A percentile compares a stretch with the other conserved stretches of the same genome.
Conservation (phyloP, 2,329 filamentous ascomycete genomes). For the Fonsecaea pedrosoi region DNA sequence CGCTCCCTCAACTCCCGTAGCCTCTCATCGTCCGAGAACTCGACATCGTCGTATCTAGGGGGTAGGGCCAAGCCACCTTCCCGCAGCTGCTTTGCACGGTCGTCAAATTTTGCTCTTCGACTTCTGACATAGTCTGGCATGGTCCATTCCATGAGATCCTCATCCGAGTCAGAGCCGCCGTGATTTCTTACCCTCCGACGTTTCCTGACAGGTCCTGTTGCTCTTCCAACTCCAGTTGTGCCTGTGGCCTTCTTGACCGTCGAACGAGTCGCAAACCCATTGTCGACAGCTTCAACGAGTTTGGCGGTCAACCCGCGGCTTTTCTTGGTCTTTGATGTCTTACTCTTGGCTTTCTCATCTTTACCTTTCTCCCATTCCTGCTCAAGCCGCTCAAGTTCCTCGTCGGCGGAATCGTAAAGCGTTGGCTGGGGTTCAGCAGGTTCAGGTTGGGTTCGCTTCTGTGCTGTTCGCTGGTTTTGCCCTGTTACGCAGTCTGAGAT, state of each 20-base stretch:
- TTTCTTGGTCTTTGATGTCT: conserved; percentile 57
- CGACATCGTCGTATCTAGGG: conserved; percentile 75
- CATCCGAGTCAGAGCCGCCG: conserved; percentile 58
- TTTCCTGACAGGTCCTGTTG: conserved; percentile 39
- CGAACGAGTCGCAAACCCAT: conserved; percentile 48
- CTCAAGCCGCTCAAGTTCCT: conserved; percentile 24
- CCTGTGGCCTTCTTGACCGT: conserved; percentile 45
- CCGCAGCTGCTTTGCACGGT: conserved; percentile 63
- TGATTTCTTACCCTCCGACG: conserved; percentile 49
- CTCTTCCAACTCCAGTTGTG: conserved; percentile 42
- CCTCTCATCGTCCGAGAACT: conserved; percentile 74
- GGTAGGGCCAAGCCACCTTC: conserved; percentile 76
- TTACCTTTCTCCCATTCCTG: conserved; percentile 18
- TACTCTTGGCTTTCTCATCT: conserved; percentile 12
- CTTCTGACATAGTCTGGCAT: conserved; percentile 76
- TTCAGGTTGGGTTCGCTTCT: conserved; percentile 11
- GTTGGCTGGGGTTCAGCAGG: not conserved
- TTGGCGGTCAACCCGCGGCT: conserved; percentile 63
- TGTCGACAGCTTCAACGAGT: conserved; percentile 58
- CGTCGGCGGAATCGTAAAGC: conserved; percentile 29
- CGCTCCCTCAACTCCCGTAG: conserved; percentile 70
- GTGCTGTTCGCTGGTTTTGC: conserved; percentile 9
- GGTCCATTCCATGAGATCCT: conserved; percentile 62
- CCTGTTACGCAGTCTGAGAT: conserved; percentile 13
- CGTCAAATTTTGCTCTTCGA: conserved; percentile 73